Evolutionary conservation across 306 rosid species (phyloP), one percentile per base, ranked within the genome.

Genomic region (Inga leiocalycina): DNA sequence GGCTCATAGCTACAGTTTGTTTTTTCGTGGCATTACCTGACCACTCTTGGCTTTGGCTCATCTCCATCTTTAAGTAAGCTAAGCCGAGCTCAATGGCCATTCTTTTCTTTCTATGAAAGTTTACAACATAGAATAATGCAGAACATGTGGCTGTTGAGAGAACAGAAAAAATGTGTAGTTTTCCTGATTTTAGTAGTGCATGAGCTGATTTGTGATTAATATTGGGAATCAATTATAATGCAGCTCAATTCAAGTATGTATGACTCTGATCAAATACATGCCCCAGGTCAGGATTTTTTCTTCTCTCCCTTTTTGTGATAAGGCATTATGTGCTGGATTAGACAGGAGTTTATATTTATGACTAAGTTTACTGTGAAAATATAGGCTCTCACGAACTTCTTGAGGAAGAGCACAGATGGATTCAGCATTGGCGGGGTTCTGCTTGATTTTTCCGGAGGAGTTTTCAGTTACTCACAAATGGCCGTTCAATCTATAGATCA

Each of bases 401-500:
- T 70, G 78, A 74, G 97, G 77, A 90, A 95, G 89, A 95, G 97
- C 85, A 95, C 97, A 0, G 84, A 89, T 66, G 97, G 97, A 77
- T 93, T 93, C 86, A 95, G 97, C 89, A 87, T 95, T 67, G 95
- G 91, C 12, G 82, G 80, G 68, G 56, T 93, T 52, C 86, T 94
- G 64, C 93, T 94, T 61, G 97, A 93, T 84, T 91, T 94, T 84
- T 77, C 81, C 12, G 98, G 97, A 82, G 93, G 97, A 3, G 48
- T 93, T n/a, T 82, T 94, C 51, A 94, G 88, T 80, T 93, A 87
- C 68, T 86, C 80, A 22, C 97, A 95, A 86, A 93, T 95, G 98
- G 86, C 44, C 34, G 87, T 92, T 34, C 97, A 93, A 43, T 93
- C 98, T 39, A 85, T 93, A 68, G 98, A 95, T 86, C 98, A 95